Conservation (phyloP, 2,329 filamentous ascomycete genomes). For the Dichotomopilus funicola region DNA sequence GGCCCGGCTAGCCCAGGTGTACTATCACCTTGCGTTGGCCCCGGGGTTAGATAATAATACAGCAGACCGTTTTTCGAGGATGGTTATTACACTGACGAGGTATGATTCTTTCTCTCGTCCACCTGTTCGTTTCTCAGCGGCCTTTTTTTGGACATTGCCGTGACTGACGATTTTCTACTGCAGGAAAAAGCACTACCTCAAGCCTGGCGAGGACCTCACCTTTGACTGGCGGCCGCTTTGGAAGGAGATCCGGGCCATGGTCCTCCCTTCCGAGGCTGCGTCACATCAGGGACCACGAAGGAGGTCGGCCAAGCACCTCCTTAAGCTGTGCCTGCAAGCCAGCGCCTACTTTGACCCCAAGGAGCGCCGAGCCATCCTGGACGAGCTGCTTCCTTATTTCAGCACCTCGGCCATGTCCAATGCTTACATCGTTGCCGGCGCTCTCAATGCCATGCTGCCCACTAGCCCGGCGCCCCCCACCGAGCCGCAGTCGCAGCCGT, state of each 20-base stretch:
- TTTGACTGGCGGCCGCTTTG: slow-evolving; percentile 92
- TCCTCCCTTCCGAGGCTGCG: slow-evolving; percentile 78
- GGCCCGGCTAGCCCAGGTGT: slow-evolving; percentile 78
- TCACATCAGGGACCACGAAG: slow-evolving; percentile 51
- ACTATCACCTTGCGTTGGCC: slow-evolving; percentile 87
- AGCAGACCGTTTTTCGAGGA: slow-evolving; percentile 87
- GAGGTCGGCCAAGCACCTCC: slow-evolving; percentile 57
- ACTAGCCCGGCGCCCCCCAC: slow-evolving; percentile 70
- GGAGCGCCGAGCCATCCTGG: slow-evolving; percentile 74
- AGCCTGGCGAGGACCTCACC: slow-evolving; percentile 78
- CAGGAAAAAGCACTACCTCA: slow-evolving; percentile 92
- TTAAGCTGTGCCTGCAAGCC: slow-evolving; percentile 83
- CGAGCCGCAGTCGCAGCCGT: slow-evolving; percentile 70
- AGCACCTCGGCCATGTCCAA: slow-evolving; percentile 88
- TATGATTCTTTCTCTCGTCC: slow-evolving; percentile 43
- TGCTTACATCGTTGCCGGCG: slow-evolving; percentile 84
- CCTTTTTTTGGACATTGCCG: not conserved
- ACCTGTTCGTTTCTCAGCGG: too few species aligned
- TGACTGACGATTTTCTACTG: slow-evolving; percentile 6
- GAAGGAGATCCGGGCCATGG: slow-evolving; percentile 85
- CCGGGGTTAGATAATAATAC: slow-evolving; percentile 78
- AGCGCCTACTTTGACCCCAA: slow-evolving; percentile 89
- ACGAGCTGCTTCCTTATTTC: slow-evolving; percentile 79
- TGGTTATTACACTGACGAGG: slow-evolving; percentile 96
- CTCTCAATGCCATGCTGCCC: slow-evolving; percentile 81